phyloP scores from a whole-genome alignment of 345 rosid genomes.

The Bruguiera parviflora region DNA sequence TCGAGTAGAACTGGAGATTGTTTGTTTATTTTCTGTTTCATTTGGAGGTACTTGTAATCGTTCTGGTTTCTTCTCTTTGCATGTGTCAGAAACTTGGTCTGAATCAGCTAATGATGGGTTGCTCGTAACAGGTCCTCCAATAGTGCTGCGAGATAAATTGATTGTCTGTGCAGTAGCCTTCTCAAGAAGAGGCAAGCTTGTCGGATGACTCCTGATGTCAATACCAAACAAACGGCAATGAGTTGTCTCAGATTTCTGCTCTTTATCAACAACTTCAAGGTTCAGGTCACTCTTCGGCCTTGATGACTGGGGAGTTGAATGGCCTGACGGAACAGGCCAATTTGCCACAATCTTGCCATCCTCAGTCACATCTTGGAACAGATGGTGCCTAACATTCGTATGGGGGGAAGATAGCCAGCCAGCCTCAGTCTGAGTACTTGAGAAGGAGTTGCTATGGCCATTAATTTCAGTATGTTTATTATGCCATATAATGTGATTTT shows the following conservation, averaged over 20 bases:
- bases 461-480: conserved; percentile 41
- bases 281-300: conserved; percentile 35
- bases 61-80: conserved; percentile 54
- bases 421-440: conserved; percentile 43
- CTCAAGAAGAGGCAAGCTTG: conserved; percentile 6
- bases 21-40: conserved; percentile 61
- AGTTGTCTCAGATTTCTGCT: conserved; percentile 16
- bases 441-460: conserved; percentile 31
- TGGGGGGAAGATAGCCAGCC: conserved; percentile 51
- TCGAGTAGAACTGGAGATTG: conserved; percentile 16
- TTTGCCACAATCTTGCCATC: conserved; percentile 46
- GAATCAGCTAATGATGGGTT: conserved; percentile 36
- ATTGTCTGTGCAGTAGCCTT: conserved; percentile 10
- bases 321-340: conserved; percentile 45
- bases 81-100: conserved; percentile 49
- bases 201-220: conserved; percentile 19
- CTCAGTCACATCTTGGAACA: conserved; percentile 45
- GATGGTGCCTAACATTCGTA: conserved; percentile 41
- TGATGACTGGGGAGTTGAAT: conserved; percentile 34
- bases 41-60: conserved; percentile 43
- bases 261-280: conserved; percentile 12
- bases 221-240: conserved; percentile 29
- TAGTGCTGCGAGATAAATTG: conserved; percentile 8
- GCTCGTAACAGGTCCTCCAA: conserved; percentile 31
- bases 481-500: conserved; percentile 43